Evolutionary conservation across 1,139 yeast species (phyloP), one percentile per base, ranked within the genome.

Genomic region (Blastobotrys malaysiensis): DNA sequence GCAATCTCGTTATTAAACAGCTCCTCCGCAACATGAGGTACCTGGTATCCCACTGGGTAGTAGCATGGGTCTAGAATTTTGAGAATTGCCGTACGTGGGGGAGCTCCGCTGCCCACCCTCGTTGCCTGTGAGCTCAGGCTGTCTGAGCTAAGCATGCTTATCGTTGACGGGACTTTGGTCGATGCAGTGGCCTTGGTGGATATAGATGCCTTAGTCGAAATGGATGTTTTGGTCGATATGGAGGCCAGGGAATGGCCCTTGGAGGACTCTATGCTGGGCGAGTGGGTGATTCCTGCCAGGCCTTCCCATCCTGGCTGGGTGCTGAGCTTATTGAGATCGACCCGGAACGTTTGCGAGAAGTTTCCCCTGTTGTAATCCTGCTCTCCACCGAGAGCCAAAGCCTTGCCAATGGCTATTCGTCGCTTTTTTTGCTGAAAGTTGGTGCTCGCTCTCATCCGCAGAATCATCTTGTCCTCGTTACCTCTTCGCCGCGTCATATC

Each of bases 291-390:
- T 16, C 16, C 39, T 3, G 39, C n/a, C 16, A 31, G 7, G 6
- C 39, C 39, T 13, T 31, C 39, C 39, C 39, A 31, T 13, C 39
- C 44, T n/a, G 14, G 19, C 21, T 43, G 51, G 21, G 9, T 9
- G 43, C 26, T 21, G 44, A 45, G 45, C 26, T 49, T 45, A 18
- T n/a, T 14, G 11, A 45, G 21, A 19, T 49, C 44, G 6, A 49
- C 52, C n/a, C 52, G 52, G 22, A 16, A 49, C 19, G 52, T 49
- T 27, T 49, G 52, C n/a, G 48, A 45, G 14, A 49, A 27, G 20
- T 19, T 31, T 7, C 39, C 39, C 16, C 39, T 31, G 39, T 31
- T 31, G n/a, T 31, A 31, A n/a, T 31, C 39, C 39, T 31, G 39
- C 4, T 13, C 16, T 31, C 39, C 39, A 16, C n/a, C 39, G 7